Conservation (phyloP, 108 stramenopile species). For the Licmophora abbreviata region DNA sequence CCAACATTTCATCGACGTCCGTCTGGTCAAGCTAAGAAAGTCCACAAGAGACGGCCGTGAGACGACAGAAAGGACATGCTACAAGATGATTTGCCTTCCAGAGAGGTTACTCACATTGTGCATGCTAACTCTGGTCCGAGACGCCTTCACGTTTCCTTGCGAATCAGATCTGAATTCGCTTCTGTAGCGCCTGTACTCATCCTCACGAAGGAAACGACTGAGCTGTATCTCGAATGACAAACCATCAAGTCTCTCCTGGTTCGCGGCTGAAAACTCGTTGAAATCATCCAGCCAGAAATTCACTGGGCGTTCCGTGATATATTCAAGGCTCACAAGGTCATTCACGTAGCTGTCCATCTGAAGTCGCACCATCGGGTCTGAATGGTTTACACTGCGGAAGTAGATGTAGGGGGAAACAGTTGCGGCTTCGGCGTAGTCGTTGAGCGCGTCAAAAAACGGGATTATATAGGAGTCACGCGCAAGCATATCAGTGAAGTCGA, state of each 20-base stretch:
- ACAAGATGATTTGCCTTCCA: too few species aligned
- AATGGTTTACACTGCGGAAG: conserved; percentile 14
- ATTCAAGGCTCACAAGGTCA: conserved; percentile 4
- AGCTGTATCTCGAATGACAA: conserved; percentile 7
- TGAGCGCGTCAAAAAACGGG: not conserved
- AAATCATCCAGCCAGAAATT: conserved; percentile 16
- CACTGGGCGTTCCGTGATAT: not conserved
- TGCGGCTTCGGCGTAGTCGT: not conserved
- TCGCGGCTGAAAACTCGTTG: not conserved
- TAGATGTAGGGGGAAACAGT: not conserved
- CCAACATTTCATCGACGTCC: not conserved
- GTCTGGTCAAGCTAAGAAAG: too few species aligned
- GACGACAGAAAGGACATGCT: too few species aligned
- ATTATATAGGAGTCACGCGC: not conserved
- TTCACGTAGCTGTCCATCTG: conserved; percentile 11
- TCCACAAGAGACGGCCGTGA: too few species aligned
- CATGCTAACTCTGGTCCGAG: conserved; percentile 2
- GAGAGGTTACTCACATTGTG: too few species aligned
- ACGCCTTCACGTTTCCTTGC: conserved; percentile 5
- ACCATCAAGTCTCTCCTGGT: not conserved
- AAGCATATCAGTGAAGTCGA: not conserved
- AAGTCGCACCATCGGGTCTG: not conserved
- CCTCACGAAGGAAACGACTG: not conserved
- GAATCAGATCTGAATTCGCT: conserved; percentile 6
- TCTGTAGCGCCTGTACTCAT: not conserved